These are phyloP conservation scores for Syzygium jambos DNA, from an alignment of 345 rosid species.

Conservation along the genomic window DNA sequence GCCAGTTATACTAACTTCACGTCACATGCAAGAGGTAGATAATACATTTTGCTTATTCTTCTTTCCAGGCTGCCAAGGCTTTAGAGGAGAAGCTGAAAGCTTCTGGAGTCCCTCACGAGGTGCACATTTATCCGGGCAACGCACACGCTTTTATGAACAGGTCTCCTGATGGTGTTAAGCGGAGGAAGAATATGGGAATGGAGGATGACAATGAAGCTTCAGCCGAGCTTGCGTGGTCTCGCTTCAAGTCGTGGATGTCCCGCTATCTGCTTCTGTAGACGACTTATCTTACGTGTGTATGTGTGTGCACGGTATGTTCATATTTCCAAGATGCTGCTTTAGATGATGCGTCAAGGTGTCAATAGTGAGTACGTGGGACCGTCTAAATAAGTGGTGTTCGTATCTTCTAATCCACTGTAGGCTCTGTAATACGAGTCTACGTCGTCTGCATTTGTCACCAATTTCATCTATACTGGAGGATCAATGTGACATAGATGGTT, in stretches of 20 bases:
- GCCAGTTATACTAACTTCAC: not conserved
- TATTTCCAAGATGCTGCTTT: not conserved
- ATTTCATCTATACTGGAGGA: not conserved
- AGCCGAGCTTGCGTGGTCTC: slow-evolving; percentile 85
- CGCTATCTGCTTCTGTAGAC: slow-evolving; percentile 29
- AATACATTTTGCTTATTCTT: not conserved
- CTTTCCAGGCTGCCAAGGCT: slow-evolving; percentile 71
- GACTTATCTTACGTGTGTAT: not conserved
- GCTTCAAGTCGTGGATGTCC: slow-evolving; percentile 79
- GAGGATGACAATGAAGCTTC: slow-evolving; percentile 77
- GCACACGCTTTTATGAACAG: slow-evolving; percentile 86
- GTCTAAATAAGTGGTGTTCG: not conserved
- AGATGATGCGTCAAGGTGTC: not conserved
- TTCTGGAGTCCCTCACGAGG: slow-evolving; percentile 69
- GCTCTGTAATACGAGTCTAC: not conserved
- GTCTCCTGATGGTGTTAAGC: slow-evolving; percentile 59
- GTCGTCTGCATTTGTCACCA: not conserved
- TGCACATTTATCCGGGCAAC: slow-evolving; percentile 66
- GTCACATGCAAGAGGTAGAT: not conserved
- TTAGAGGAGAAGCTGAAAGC: slow-evolving; percentile 77
- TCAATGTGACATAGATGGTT: not conserved
- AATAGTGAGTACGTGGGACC: not conserved
- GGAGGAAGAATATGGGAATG: slow-evolving; percentile 86
- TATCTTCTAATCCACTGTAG: not conserved
- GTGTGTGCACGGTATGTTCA: not conserved